Conservation (phyloP, 2,329 filamentous ascomycete genomes). For the Exophiala dermatitidis region DNA sequence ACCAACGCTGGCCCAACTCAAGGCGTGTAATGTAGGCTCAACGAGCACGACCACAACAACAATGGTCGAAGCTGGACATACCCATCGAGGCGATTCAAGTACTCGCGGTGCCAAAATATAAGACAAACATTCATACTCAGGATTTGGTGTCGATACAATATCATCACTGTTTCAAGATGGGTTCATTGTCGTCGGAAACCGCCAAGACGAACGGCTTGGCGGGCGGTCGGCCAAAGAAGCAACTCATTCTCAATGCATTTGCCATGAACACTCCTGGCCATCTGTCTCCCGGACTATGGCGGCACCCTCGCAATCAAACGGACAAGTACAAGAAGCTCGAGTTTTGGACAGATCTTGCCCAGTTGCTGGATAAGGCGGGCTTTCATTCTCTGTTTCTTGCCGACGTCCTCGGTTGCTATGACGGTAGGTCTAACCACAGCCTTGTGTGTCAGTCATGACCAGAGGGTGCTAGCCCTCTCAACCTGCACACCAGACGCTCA, state of each 20-base stretch:
- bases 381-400: slow-evolving; percentile 49
- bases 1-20: neutral
- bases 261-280: slow-evolving; percentile 44
- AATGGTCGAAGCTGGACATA: no score
- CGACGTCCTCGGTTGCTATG: slow-evolving; percentile 35
- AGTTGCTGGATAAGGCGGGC: slow-evolving; percentile 43
- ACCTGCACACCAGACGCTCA: neutral
- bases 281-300: slow-evolving; percentile 39
- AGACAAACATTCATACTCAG: no score
- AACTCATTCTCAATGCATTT: slow-evolving; percentile 44
- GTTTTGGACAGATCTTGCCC: slow-evolving; percentile 44
- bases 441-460: neutral
- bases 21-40: neutral
- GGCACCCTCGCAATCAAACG: slow-evolving; percentile 33
- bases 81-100: no score
- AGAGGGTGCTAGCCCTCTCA: neutral
- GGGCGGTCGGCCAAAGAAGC: slow-evolving; percentile 3
- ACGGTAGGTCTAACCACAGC: slow-evolving; percentile 6
- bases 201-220: slow-evolving; percentile 3
- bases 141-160: no score
- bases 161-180: neutral
- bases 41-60: no score
- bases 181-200: neutral
- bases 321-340: slow-evolving; percentile 38
- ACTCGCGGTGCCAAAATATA: no score